Base-by-base conservation (phyloP, 208 protist genomes). In the Zelonia costaricensis region DNA sequence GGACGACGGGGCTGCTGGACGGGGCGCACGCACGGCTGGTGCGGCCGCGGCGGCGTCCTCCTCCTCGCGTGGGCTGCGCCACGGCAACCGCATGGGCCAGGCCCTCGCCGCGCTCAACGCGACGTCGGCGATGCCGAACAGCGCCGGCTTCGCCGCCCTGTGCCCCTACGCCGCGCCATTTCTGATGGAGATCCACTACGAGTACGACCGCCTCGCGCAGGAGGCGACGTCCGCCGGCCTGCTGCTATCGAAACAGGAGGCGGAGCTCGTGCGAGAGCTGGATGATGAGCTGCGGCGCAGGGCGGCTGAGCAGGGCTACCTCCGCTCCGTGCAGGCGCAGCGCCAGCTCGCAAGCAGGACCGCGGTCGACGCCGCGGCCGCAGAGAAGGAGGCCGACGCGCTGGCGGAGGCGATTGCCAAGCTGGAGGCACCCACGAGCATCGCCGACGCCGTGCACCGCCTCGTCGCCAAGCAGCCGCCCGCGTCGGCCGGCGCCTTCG, bases 121-220 rank as follows among this genome's bases (percentile, higher is more conserved):
- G 1, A 45, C 39, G 25, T 40, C 16, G 4, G 42, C 43, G 12
- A 13, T 22, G 43, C 58, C 55, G 9, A 31, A 44, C 44, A 43
- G 69, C 43, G 45, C 44, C 4, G 62, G 62, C 0, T 43, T 78
- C 16, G 27, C 56, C 7, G 35, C 52, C 1, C 18, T 49, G 44
- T 69, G 69, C 30, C 76, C 82, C 23, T 63, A 69, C 62, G 73
- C 80, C 7, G 16, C 62, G 10, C 68, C 68, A 0, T 88, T 80
- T 57, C 48, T 93, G 23, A 66, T 76, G 27, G 69, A 87, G 65
- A 88, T 89, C 31, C 61, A 65, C 42, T 71, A 88, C 60, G 42
- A 79, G 61, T 88, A 88, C 48, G 61, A 69, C 28, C 58, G 56
- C 27, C 51, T 76, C n/a, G 47, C 69, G 4, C 48, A 62, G 23